phyloP scores from a whole-genome alignment of 2,329 filamentous ascomycete genomes.

The Lecanicillium sp. region DNA sequence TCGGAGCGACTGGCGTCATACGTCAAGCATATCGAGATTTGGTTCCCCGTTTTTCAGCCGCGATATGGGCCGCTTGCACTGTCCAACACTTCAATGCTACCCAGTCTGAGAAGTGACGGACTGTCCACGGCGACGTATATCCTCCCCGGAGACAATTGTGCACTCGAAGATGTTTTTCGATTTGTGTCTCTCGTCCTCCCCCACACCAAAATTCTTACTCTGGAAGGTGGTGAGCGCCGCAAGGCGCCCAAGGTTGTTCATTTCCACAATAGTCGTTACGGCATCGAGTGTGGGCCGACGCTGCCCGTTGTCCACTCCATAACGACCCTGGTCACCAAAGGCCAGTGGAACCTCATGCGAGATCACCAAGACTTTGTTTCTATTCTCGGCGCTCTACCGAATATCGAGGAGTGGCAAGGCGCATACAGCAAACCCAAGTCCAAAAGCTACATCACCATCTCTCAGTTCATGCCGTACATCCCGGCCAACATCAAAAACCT shows the following conservation, averaged over 20 bases:
- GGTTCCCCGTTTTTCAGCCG: conserved; percentile 69
- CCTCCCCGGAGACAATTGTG: conserved; percentile 59
- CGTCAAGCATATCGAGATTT: conserved; percentile 68
- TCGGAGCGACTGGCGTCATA: conserved; percentile 56
- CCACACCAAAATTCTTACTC: conserved; percentile 58
- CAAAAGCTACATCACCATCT: conserved; percentile 66
- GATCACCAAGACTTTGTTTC: conserved; percentile 55
- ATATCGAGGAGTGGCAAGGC: conserved; percentile 57
- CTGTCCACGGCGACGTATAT: conserved; percentile 53
- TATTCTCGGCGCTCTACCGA: conserved; percentile 58
- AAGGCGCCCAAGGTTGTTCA: conserved; percentile 61
- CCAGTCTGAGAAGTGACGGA: conserved; percentile 49
- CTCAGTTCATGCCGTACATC: conserved; percentile 53
- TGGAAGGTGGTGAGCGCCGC: conserved; percentile 72
- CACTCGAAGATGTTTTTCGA: conserved; percentile 62
- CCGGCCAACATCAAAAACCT: conserved; percentile 55
- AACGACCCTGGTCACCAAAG: conserved; percentile 63
- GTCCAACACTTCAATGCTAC: conserved; percentile 40
- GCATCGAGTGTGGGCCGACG: conserved; percentile 17
- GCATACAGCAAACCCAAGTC: conserved; percentile 66
- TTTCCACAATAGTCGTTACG: conserved; percentile 20
- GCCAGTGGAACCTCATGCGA: conserved; percentile 72
- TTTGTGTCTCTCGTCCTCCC: conserved; percentile 56
- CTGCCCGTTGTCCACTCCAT: conserved; percentile 49
- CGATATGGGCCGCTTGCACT: conserved; percentile 39